Evolutionary conservation across 768 basidiomycete genomes (phyloP).

Genomic region (Terana coerulea): DNA sequence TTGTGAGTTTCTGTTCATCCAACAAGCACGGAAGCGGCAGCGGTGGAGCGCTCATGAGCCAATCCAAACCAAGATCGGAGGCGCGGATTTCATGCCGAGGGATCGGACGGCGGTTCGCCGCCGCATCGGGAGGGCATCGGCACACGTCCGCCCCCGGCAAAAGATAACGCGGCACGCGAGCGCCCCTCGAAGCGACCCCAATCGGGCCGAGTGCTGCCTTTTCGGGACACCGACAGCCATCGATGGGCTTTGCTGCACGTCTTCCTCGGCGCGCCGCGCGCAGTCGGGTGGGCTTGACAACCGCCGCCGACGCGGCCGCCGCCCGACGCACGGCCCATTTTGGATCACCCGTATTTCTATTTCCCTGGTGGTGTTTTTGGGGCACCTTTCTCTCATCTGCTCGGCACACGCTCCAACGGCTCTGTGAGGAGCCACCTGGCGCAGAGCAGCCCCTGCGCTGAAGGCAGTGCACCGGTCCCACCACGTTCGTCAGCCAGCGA

Average conservation of each 20-base stretch:
- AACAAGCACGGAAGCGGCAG: not conserved
- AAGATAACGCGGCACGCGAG: constrained; percentile 5
- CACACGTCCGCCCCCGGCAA: not conserved
- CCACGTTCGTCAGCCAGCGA: too few species aligned
- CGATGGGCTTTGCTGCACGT: not conserved
- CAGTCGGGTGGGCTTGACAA: not conserved
- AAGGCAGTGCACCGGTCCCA: too few species aligned
- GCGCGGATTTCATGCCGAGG: not conserved
- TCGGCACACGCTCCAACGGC: too few species aligned
- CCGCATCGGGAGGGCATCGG: not conserved
- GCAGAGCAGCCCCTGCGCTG: too few species aligned
- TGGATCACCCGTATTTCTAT: not conserved
- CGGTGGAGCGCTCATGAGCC: not conserved
- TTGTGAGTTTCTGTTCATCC: constrained; percentile 3
- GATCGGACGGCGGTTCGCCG: constrained; percentile 2
- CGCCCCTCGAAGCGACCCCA: constrained; percentile 7
- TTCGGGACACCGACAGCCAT: constrained; percentile 7
- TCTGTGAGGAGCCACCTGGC: too few species aligned
- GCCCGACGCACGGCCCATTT: not conserved
- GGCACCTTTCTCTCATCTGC: too few species aligned
- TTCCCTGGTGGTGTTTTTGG: constrained; percentile 7
- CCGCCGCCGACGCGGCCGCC: constrained; percentile 1
- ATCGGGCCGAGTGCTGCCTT: constrained; percentile 3
- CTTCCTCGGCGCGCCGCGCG: not conserved
- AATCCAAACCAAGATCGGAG: not conserved